Evolutionary conservation across 2,329 filamentous ascomycete genomes (phyloP).

Genomic region (Penicillium brasilianum): DNA sequence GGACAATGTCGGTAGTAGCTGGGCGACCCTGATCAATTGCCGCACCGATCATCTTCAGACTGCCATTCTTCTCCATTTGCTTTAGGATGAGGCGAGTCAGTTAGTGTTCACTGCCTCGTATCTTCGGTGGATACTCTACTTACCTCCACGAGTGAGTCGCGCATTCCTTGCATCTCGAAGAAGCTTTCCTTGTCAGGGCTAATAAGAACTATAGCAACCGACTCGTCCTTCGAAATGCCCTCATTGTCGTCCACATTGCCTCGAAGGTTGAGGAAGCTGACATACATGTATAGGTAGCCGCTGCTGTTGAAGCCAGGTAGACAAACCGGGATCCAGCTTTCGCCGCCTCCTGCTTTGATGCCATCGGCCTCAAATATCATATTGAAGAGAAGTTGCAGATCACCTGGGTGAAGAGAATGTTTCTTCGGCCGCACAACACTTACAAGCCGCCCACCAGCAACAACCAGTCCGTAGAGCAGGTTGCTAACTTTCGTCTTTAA

Average conservation of each 20-base stretch:
- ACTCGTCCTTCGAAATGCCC: slow-evolving; percentile 63
- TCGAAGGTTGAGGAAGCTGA: slow-evolving; percentile 82
- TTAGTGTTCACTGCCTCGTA: slow-evolving; percentile 32
- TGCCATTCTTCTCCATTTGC: slow-evolving; percentile 76
- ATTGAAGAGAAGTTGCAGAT: slow-evolving; percentile 96
- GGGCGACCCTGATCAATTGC: slow-evolving; percentile 75
- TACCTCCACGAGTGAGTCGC: slow-evolving; percentile 64
- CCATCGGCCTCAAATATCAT: slow-evolving; percentile 97
- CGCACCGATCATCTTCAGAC: slow-evolving; percentile 73
- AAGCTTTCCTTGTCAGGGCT: slow-evolving; percentile 93
- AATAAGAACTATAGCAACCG: slow-evolving; percentile 89
- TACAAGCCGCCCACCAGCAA: slow-evolving; percentile 89
- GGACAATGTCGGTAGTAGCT: slow-evolving; percentile 73
- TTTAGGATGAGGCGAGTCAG: slow-evolving; percentile 33
- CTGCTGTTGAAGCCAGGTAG: slow-evolving; percentile 96
- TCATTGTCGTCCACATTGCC: slow-evolving; percentile 52
- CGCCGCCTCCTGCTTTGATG: slow-evolving; percentile 88
- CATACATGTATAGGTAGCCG: slow-evolving; percentile 98
- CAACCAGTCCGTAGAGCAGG: slow-evolving; percentile 89
- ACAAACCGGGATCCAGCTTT: slow-evolving; percentile 97
- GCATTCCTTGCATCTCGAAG: slow-evolving; percentile 79
- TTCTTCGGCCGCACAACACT: slow-evolving; percentile 93
- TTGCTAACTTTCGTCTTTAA: slow-evolving; percentile 77
- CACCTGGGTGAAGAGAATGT: slow-evolving; percentile 92
- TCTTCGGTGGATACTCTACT: slow-evolving; percentile 20